Conservation (phyloP, 1,139 yeast species). For the Suhomyces bokatorum region DNA sequence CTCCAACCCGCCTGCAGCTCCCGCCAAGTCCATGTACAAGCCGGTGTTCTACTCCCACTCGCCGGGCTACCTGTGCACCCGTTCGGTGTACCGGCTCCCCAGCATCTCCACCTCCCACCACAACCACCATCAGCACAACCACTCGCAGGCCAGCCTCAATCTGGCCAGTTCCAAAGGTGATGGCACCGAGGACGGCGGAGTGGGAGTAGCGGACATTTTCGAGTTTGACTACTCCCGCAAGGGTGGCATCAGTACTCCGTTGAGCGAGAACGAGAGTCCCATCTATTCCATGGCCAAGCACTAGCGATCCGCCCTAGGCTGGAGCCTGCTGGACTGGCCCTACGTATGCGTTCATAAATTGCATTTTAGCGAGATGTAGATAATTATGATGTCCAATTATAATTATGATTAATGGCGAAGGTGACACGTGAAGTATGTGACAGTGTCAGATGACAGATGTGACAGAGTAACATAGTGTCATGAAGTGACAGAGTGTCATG, state of each 20-base stretch:
- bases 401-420: too few species aligned
- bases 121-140: conserved; percentile 23
- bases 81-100: conserved; percentile 10
- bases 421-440: too few species aligned
- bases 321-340: conserved; percentile 3
- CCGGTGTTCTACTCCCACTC: conserved; percentile 9
- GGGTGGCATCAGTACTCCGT: conserved; percentile 34
- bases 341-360: not conserved
- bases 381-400: too few species aligned
- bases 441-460: too few species aligned
- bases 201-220: conserved; percentile 26
- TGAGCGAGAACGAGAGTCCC: conserved; percentile 36
- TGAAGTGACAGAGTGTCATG: too few species aligned
- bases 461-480: too few species aligned
- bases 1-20: conserved; percentile 6
- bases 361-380: not conserved
- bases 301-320: conserved; percentile 7
- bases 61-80: conserved; percentile 8
- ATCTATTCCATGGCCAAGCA: conserved; percentile 16
- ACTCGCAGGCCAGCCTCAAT: conserved; percentile 32
- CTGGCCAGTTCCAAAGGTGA: conserved; percentile 27
- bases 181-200: conserved; percentile 24
- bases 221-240: conserved; percentile 29
- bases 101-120: conserved; percentile 13
- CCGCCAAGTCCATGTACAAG: conserved; percentile 11